Evolutionary conservation across 805 yeast genomes (phyloP).

Genomic region (Cyberlindnera veronae): DNA sequence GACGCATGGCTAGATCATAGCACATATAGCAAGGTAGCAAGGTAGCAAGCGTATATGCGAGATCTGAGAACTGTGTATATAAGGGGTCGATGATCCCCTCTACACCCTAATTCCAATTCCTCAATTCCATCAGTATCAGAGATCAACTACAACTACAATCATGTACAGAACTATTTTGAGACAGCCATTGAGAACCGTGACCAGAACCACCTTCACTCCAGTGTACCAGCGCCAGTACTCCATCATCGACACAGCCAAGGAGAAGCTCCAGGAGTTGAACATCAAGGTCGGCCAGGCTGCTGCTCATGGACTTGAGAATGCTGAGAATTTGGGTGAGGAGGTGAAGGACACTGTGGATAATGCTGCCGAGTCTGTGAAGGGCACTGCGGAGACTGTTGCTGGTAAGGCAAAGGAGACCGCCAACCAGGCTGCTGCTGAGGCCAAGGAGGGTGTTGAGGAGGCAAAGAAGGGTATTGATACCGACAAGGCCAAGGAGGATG

Average conservation of each 20-base stretch:
- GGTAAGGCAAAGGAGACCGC: slow-evolving; percentile 5
- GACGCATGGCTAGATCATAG: no score
- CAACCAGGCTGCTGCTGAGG: slow-evolving; percentile 2
- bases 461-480: slow-evolving; percentile 3
- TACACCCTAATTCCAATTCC: no score
- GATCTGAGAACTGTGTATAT: no score
- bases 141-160: no score
- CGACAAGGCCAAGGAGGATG: slow-evolving; percentile 6
- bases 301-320: slow-evolving; percentile 19
- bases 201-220: background rate
- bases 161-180: slow-evolving; percentile 6
- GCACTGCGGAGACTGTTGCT: slow-evolving; percentile 5
- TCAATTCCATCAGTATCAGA: no score
- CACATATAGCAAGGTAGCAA: no score
- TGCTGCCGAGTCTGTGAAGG: slow-evolving; percentile 7
- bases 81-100: no score
- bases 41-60: no score
- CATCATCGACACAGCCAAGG: slow-evolving; percentile 22
- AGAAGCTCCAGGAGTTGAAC: slow-evolving; percentile 22
- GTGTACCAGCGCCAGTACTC: slow-evolving; percentile 18
- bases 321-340: slow-evolving; percentile 15
- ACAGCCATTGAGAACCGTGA: background rate
- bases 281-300: slow-evolving; percentile 26
- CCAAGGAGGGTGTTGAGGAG: slow-evolving; percentile 1
- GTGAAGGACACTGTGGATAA: slow-evolving; percentile 15